Percentiles rank a stretch among this genome's conserved stretches.
Evolutionary conservation across 495 filamentous ascomycete species (phyloP).

Genomic region (Rusavskia elegans): DNA sequence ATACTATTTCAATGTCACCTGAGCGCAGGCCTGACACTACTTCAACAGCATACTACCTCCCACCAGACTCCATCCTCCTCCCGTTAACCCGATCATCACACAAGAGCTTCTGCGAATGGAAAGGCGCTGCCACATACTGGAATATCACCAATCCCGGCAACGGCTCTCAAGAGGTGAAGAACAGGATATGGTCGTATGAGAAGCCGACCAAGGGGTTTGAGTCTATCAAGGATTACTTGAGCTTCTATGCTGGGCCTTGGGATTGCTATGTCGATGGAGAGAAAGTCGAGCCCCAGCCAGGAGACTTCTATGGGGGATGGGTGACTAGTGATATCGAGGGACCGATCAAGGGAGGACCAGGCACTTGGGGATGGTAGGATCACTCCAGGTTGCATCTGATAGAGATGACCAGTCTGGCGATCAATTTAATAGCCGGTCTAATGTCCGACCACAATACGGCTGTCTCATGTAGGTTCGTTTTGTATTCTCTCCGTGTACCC

Average conservation of each 20-base stretch:
- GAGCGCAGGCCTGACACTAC: not conserved
- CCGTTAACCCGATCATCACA: slow-evolving; percentile 27
- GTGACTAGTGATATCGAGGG: slow-evolving; percentile 39
- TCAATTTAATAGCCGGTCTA: too few relatives aligned
- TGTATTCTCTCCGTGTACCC: too few relatives aligned
- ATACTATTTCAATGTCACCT: not conserved
- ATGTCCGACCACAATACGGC: too few relatives aligned
- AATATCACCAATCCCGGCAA: slow-evolving; percentile 14
- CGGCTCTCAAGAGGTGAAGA: slow-evolving; percentile 22
- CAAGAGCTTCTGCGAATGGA: slow-evolving; percentile 39
- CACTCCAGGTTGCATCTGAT: too few relatives aligned
- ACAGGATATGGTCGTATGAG: slow-evolving; percentile 40
- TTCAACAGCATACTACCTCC: slow-evolving; percentile 39
- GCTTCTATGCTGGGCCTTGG: slow-evolving; percentile 40
- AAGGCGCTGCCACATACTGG: slow-evolving; percentile 37
- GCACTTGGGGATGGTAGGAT: slow-evolving; percentile 22
- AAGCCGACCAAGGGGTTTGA: slow-evolving; percentile 29
- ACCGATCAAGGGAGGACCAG: slow-evolving; percentile 33
- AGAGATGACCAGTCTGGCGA: too few relatives aligned
- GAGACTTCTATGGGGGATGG: slow-evolving; percentile 46
- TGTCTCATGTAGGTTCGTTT: too few relatives aligned
- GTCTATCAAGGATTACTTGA: slow-evolving; percentile 32
- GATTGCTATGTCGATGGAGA: slow-evolving; percentile 46
- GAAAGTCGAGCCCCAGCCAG: slow-evolving; percentile 35
- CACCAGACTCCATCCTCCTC: slow-evolving; percentile 23